Conservation (phyloP, 805 yeast species). For the Wickerhamomyces ciferrii region DNA sequence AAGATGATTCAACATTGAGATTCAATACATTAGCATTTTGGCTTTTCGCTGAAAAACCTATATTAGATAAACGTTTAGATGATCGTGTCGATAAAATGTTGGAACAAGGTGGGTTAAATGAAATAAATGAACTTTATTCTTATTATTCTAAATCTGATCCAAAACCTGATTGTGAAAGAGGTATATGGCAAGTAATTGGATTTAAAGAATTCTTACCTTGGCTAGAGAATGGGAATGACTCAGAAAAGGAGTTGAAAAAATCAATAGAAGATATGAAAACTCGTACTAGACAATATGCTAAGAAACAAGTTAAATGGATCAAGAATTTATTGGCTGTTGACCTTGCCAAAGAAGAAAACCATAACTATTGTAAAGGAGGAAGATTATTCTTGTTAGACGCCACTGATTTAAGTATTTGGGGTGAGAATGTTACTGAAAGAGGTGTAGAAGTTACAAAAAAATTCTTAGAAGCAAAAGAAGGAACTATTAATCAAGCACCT, state of each 20-base stretch:
- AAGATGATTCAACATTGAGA: slow-evolving; percentile 42
- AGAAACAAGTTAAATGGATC: slow-evolving; percentile 89
- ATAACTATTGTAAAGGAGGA: slow-evolving; percentile 52
- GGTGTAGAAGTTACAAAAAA: slow-evolving; percentile 46
- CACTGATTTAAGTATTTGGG: slow-evolving; percentile 64
- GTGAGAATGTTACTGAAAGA: slow-evolving; percentile 42
- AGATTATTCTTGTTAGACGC: slow-evolving; percentile 71
- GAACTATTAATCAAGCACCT: slow-evolving; percentile 30
- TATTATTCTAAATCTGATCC: slow-evolving; percentile 30
- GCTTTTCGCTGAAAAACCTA: slow-evolving; percentile 65
- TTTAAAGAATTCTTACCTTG: slow-evolving; percentile 85
- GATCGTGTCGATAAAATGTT: slow-evolving; percentile 82
- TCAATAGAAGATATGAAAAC: slow-evolving; percentile 76
- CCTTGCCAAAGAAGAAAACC: slow-evolving; percentile 39
- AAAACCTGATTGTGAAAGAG: slow-evolving; percentile 55
- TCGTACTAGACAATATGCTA: slow-evolving; percentile 82
- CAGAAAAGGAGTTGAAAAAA: slow-evolving; percentile 22
- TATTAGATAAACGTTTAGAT: slow-evolving; percentile 62
- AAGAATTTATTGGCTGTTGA: slow-evolving; percentile 62
- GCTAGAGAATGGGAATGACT: slow-evolving; percentile 28
- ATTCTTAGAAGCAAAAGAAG: slow-evolving; percentile 25
- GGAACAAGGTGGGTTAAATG: slow-evolving; percentile 59
- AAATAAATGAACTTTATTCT: slow-evolving; percentile 55
- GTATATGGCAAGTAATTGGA: slow-evolving; percentile 94
- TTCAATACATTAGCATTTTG: slow-evolving; percentile 71